These are phyloP conservation scores for Annulohypoxylon bovei DNA, from an alignment of 495 filamentous ascomycete genomes.

Conservation along the genomic window DNA sequence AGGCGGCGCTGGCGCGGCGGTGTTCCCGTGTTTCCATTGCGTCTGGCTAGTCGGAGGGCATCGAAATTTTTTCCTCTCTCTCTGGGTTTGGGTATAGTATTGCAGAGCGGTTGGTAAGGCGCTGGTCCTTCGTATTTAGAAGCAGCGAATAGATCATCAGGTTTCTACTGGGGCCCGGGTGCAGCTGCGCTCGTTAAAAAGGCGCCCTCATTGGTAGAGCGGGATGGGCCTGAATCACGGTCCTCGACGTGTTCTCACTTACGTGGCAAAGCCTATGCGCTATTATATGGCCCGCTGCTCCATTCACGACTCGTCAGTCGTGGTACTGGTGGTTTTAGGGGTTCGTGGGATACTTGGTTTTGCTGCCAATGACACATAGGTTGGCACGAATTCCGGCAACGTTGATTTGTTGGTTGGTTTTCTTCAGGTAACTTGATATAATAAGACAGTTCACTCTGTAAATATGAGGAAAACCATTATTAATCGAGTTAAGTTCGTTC, in stretches of 20 bases:
- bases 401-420: background rate
- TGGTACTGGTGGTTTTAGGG: background rate
- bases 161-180: conserved; percentile 7
- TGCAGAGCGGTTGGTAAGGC: background rate
- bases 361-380: background rate
- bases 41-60: background rate
- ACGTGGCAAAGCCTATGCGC: conserved; percentile 30
- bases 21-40: background rate
- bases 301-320: conserved; percentile 11
- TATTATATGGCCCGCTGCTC: background rate
- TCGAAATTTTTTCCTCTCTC: background rate
- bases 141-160: conserved; percentile 14
- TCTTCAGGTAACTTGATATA: background rate
- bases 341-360: background rate
- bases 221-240: conserved; percentile 18
- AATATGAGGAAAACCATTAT: background rate
- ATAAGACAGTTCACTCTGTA: background rate
- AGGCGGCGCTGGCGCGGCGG: background rate
- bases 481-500: background rate
- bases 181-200: conserved; percentile 9
- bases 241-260: conserved; percentile 28
- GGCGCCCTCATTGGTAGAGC: conserved; percentile 24
- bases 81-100: background rate
- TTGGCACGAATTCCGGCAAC: background rate
- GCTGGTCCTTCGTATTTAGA: background rate